These are phyloP conservation scores for Globisporangium paddicum DNA, from an alignment of 352 stramenopile species.

Conservation along the genomic window DNA sequence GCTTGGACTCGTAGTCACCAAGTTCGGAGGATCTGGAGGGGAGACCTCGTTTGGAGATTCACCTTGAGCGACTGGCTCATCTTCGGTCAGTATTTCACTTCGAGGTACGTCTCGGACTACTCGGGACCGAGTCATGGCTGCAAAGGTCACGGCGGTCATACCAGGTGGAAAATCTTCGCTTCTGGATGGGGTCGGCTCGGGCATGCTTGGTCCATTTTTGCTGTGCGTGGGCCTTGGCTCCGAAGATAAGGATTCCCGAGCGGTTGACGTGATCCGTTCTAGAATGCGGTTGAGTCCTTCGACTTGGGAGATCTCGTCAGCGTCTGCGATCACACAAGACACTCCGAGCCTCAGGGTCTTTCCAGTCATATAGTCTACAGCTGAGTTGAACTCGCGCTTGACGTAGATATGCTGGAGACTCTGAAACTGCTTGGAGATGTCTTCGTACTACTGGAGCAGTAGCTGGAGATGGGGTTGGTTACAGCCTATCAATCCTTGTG, in stretches of 20 bases:
- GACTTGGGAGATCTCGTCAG: background rate
- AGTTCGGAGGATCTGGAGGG: no score
- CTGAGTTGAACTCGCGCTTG: conserved; percentile 5
- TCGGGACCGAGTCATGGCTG: no score
- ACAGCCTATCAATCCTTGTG: conserved; percentile 11
- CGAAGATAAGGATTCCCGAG: no score
- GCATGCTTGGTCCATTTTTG: background rate
- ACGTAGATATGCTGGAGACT: conserved; percentile 5
- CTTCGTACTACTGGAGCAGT: background rate
- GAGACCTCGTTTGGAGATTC: no score
- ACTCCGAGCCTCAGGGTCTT: background rate
- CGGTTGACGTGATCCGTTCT: background rate
- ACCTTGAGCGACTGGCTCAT: no score
- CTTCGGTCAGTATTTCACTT: no score
- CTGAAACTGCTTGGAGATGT: background rate
- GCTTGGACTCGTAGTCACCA: background rate
- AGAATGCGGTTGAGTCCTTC: background rate
- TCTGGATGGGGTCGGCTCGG: no score
- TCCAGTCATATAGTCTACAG: conserved; percentile 5
- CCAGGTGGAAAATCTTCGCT: no score
- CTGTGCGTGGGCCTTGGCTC: no score
- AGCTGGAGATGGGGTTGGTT: conserved; percentile 5
- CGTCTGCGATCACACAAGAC: background rate
- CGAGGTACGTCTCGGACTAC: no score
- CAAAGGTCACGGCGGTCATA: no score